These are phyloP conservation scores for Cylindrotheca fusiformis DNA, from an alignment of 108 stramenopile genomes.

Conservation along the genomic window DNA sequence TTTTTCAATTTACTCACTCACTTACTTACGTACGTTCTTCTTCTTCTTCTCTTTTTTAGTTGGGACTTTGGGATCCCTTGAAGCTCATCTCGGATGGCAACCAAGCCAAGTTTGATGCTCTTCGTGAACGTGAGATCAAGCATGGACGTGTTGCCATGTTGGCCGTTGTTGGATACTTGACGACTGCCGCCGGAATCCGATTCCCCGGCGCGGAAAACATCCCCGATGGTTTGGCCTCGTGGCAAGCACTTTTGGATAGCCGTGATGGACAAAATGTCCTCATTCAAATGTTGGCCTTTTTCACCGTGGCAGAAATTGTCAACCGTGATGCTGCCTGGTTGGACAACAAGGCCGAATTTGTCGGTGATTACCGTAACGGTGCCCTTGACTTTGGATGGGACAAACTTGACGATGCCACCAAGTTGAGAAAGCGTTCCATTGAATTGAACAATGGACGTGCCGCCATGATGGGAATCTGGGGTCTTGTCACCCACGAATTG, in stretches of 20 bases:
- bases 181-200: constrained; percentile 52
- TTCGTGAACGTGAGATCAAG: constrained; percentile 67
- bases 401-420: constrained; percentile 53
- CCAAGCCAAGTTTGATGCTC: constrained; percentile 50
- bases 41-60: constrained; percentile 5
- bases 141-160: constrained; percentile 80
- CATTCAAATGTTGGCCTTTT: constrained; percentile 42
- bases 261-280: constrained; percentile 38
- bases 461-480: constrained; percentile 87
- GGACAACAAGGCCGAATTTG: constrained; percentile 44
- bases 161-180: constrained; percentile 73
- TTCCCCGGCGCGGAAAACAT: constrained; percentile 55
- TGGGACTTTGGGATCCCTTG: constrained; percentile 43
- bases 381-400: constrained; percentile 74
- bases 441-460: constrained; percentile 93
- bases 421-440: constrained; percentile 82
- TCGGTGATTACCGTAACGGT: constrained; percentile 75
- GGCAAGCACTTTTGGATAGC: constrained; percentile 34
- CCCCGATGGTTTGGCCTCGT: constrained; percentile 38
- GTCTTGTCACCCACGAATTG: constrained; percentile 73
- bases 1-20: background rate
- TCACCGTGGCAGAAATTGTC: constrained; percentile 37
- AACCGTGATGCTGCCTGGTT: constrained; percentile 47
- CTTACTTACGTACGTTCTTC: background rate
- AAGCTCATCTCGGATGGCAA: constrained; percentile 36